Evolutionary conservation across 352 stramenopile genomes (phyloP).

Genomic region (Globisporangium recalcitrans): DNA sequence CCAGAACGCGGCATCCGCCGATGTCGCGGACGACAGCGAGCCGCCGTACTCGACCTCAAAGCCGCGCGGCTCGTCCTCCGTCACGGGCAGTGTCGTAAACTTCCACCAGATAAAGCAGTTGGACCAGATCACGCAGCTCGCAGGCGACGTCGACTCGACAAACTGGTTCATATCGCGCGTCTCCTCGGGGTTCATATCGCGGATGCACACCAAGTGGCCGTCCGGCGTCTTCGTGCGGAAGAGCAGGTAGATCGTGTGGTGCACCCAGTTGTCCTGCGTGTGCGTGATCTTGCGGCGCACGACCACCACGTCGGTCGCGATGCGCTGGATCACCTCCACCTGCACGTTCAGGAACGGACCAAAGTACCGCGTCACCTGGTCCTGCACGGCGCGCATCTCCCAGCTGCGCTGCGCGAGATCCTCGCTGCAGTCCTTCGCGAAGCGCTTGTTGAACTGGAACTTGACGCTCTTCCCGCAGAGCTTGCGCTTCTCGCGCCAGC

Average conservation of each 20-base stretch:
- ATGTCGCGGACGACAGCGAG: slow-evolving; percentile 33
- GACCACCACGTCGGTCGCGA: slow-evolving; percentile 47
- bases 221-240: slow-evolving; percentile 65
- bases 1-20: slow-evolving; percentile 45
- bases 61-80: slow-evolving; percentile 19
- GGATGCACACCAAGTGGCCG: slow-evolving; percentile 63
- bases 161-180: slow-evolving; percentile 27
- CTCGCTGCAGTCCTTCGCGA: slow-evolving; percentile 46
- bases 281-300: slow-evolving; percentile 54
- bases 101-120: slow-evolving; percentile 69
- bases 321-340: slow-evolving; percentile 48
- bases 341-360: slow-evolving; percentile 44
- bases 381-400: slow-evolving; percentile 50
- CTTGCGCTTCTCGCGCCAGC: slow-evolving; percentile 57
- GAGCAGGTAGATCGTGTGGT: slow-evolving; percentile 67
- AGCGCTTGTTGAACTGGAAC: slow-evolving; percentile 60
- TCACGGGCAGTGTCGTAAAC: slow-evolving; percentile 41
- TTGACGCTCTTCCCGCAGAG: slow-evolving; percentile 46
- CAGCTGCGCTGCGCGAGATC: slow-evolving; percentile 42
- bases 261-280: slow-evolving; percentile 46
- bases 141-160: slow-evolving; percentile 13
- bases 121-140: slow-evolving; percentile 46
- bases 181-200: slow-evolving; percentile 47
- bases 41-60: slow-evolving; percentile 61
- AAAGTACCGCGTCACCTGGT: slow-evolving; percentile 55